These are phyloP conservation scores for Nakazawaea siamensis DNA, from an alignment of 805 yeast species.

Conservation along the genomic window DNA sequence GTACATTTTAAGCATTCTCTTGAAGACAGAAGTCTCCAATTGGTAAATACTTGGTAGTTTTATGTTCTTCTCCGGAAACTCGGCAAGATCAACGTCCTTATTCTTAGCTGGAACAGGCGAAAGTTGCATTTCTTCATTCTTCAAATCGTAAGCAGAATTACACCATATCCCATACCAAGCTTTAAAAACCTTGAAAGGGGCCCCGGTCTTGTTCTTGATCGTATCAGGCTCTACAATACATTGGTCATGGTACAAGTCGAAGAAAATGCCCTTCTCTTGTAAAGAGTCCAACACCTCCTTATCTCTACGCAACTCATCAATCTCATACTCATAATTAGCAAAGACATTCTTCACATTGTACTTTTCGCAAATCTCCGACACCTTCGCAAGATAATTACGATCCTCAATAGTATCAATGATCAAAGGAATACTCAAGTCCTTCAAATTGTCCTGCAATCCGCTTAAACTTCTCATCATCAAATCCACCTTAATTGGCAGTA, in stretches of 20 bases:
- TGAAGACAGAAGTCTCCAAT: not conserved
- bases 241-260: conserved; percentile 27
- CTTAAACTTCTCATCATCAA: conserved; percentile 28
- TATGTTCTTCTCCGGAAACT: conserved; percentile 1
- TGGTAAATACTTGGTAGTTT: not conserved
- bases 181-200: conserved; percentile 33
- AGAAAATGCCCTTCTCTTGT: conserved; percentile 14
- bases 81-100: conserved; percentile 10
- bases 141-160: conserved; percentile 17
- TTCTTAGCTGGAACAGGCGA: too few species aligned
- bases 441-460: conserved; percentile 22
- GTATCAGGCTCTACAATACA: conserved; percentile 33
- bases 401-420: conserved; percentile 18
- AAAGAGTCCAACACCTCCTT: conserved; percentile 14
- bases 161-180: conserved; percentile 35
- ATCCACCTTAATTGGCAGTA: conserved; percentile 33
- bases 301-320: conserved; percentile 32
- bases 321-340: conserved; percentile 34
- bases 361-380: conserved; percentile 18
- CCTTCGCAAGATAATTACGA: conserved; percentile 16
- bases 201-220: conserved; percentile 26
- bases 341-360: conserved; percentile 21
- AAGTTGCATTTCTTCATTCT: not conserved
- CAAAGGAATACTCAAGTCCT: conserved; percentile 28
- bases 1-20: conserved; percentile 19